These are phyloP conservation scores for Atalantia buxifolia DNA, from an alignment of 345 rosid genomes.

Conservation along the genomic window DNA sequence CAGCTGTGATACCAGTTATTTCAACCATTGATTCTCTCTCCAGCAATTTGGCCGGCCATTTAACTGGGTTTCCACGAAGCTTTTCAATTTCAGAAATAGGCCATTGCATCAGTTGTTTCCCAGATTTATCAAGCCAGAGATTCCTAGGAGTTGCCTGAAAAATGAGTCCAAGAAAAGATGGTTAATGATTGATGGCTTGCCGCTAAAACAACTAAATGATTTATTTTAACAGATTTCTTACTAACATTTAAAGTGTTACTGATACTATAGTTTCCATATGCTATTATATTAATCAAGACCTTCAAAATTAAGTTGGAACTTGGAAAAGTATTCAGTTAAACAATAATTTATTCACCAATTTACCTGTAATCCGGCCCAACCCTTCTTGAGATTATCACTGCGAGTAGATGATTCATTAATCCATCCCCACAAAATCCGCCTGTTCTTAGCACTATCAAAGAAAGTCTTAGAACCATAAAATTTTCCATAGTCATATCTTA, in stretches of 20 bases:
- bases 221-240: neutral
- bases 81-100: slow-evolving; percentile 59
- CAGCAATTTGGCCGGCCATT: slow-evolving; percentile 23
- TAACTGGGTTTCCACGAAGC: slow-evolving; percentile 37
- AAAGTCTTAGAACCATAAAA: slow-evolving; percentile 67
- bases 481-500: slow-evolving; percentile 55
- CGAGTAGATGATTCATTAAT: slow-evolving; percentile 39
- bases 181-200: neutral
- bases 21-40: slow-evolving; percentile 24
- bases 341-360: slow-evolving; percentile 7
- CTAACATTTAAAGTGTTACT: no score
- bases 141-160: slow-evolving; percentile 63
- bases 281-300: neutral
- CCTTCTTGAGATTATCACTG: slow-evolving; percentile 28
- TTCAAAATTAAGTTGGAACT: neutral
- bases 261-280: neutral
- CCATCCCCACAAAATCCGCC: slow-evolving; percentile 65
- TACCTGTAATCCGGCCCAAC: slow-evolving; percentile 72
- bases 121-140: slow-evolving; percentile 26
- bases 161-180: neutral
- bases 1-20: slow-evolving; percentile 55
- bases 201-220: neutral
- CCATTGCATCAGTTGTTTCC: slow-evolving; percentile 48
- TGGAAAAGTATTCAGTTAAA: neutral
- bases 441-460: slow-evolving; percentile 34